Conservation (phyloP, 495 filamentous ascomycete species). For the Endocarpon pusillum region DNA sequence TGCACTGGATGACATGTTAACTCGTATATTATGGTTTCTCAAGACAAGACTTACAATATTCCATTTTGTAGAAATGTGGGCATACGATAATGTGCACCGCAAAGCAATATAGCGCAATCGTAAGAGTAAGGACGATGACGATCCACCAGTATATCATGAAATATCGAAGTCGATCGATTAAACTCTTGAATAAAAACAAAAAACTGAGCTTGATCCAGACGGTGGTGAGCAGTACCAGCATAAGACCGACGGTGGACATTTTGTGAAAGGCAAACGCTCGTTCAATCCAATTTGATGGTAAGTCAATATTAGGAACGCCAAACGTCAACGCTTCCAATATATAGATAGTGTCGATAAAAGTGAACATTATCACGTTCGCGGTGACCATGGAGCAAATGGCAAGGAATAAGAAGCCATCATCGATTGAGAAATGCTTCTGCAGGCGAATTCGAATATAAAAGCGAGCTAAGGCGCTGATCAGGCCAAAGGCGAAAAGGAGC, state of each 20-base stretch:
- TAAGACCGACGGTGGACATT: slow-evolving; percentile 1
- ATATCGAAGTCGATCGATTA: slow-evolving; percentile 7
- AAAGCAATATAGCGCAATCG: slow-evolving; percentile 5
- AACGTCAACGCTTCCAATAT: slow-evolving; percentile 1
- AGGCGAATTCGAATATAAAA: slow-evolving; percentile 9
- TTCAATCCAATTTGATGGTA: no score
- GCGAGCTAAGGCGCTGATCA: slow-evolving; percentile 2
- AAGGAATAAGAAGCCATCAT: slow-evolving; percentile 10
- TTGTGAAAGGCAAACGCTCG: slow-evolving; percentile 4
- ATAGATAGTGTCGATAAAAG: slow-evolving; percentile 7
- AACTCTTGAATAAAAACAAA: slow-evolving; percentile 8
- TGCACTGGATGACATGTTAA: not conserved
- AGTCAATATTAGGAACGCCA: not conserved
- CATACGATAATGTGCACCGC: slow-evolving; percentile 5
- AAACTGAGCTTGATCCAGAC: slow-evolving; percentile 13
- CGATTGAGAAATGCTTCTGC: slow-evolving; percentile 7
- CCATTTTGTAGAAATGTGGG: slow-evolving; percentile 5
- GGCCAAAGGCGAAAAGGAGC: slow-evolving; percentile 5
- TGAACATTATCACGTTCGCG: slow-evolving; percentile 5
- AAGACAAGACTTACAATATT: slow-evolving; percentile 2
- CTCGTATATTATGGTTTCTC: not conserved
- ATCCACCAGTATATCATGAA: slow-evolving; percentile 10
- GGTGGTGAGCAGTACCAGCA: slow-evolving; percentile 7
- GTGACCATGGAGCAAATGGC: slow-evolving; percentile 7
- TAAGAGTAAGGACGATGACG: slow-evolving; percentile 4